phyloP scores from a whole-genome alignment of 768 basidiomycete genomes.

The Hortiboletus flavorubellus region DNA sequence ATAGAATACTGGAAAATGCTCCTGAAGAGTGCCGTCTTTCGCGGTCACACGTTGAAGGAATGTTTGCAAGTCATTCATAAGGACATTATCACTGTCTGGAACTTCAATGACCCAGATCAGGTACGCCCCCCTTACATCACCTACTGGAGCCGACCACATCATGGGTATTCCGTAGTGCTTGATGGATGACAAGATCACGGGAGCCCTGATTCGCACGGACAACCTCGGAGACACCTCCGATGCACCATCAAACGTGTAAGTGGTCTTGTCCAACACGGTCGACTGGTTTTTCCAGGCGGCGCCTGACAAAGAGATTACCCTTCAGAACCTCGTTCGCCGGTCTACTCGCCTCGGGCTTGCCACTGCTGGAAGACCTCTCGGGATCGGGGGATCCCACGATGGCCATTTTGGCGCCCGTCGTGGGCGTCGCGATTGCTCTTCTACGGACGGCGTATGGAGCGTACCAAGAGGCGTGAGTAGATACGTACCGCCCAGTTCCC shows the following conservation, averaged over 20 bases:
- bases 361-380: not conserved
- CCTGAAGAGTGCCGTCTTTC: conserved; percentile 6
- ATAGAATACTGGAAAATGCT: conserved; percentile 14
- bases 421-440: not conserved
- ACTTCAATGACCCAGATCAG: conserved; percentile 11
- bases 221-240: not conserved
- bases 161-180: conserved; percentile 3
- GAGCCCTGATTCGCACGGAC: conserved; percentile 1
- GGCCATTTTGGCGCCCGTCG: not conserved
- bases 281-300: not conserved
- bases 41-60: conserved; percentile 1
- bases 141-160: not conserved
- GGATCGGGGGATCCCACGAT: not conserved
- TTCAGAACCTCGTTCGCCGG: not conserved
- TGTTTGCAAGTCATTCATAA: conserved; percentile 12
- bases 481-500: too few relatives aligned
- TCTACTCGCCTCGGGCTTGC: not conserved
- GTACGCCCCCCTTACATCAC: not conserved
- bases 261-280: not conserved
- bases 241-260: not conserved
- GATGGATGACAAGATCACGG: conserved; percentile 1
- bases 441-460: not conserved
- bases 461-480: conserved; percentile 10
- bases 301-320: not conserved
- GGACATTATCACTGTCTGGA: conserved; percentile 13